Evolutionary conservation across 805 yeast genomes (phyloP).

Genomic region (Yamadazyma laniorum): DNA sequence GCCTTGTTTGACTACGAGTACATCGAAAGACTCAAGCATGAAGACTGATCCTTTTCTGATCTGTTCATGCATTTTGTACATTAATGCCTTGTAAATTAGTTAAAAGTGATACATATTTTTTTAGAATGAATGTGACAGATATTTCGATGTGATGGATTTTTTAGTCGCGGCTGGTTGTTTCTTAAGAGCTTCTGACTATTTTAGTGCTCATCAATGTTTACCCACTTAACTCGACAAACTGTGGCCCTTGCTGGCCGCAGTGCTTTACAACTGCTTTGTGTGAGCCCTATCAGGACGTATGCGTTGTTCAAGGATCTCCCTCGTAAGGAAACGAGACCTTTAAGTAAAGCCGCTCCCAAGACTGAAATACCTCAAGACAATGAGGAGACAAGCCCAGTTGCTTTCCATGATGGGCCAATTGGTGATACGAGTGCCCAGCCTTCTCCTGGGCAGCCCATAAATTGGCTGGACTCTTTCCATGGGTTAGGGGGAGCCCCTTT

Average conservation of each 20-base stretch:
- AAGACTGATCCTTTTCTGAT: constrained; percentile 5
- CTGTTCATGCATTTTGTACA: too few relatives aligned
- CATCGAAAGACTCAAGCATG: constrained; percentile 19
- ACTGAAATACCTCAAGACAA: neutral
- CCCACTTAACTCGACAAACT: neutral
- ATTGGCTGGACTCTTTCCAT: constrained; percentile 86
- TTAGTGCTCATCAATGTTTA: neutral
- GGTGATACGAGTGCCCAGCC: neutral
- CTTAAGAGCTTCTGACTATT: too few relatives aligned
- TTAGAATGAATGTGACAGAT: too few relatives aligned
- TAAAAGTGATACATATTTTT: too few relatives aligned
- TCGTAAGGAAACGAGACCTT: constrained; percentile 6
- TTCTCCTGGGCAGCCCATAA: constrained; percentile 25
- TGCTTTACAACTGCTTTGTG: neutral
- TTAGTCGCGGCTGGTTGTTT: too few relatives aligned
- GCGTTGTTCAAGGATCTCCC: constrained; percentile 17
- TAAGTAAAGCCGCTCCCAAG: constrained; percentile 1
- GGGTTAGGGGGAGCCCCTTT: constrained; percentile 86
- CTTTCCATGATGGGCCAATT: constrained; percentile 12
- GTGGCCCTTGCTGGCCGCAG: too few relatives aligned
- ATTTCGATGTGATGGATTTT: too few relatives aligned
- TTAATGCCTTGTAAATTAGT: too few relatives aligned
- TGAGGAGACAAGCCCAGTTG: neutral
- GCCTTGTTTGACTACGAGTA: constrained; percentile 26
- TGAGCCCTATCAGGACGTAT: constrained; percentile 4